Conservation (phyloP, 208 protist genomes). For the Trypanosoma cruzi region DNA sequence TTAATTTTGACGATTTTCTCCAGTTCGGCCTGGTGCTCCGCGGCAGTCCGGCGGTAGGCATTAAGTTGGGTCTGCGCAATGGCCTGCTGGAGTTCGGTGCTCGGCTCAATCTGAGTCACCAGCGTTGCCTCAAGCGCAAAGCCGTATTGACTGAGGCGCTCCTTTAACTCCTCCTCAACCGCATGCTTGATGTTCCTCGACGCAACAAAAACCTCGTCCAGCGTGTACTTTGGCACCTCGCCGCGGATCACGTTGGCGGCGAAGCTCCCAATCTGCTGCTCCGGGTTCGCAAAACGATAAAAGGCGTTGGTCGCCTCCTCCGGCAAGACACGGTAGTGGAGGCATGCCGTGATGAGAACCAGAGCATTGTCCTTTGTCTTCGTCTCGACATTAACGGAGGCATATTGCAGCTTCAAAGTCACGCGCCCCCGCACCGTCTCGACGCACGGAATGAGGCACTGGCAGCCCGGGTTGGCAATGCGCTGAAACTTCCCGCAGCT, state of each 20-base stretch:
- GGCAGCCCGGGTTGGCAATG: conserved; percentile 49
- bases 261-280: conserved; percentile 73
- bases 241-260: conserved; percentile 66
- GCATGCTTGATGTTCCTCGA: conserved; percentile 66
- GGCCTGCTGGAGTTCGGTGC: conserved; percentile 55
- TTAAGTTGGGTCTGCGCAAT: conserved; percentile 84
- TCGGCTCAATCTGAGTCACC: conserved; percentile 78
- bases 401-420: conserved; percentile 46
- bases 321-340: conserved; percentile 64
- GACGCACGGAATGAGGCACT: conserved; percentile 55
- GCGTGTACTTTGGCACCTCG: conserved; percentile 78
- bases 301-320: conserved; percentile 51
- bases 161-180: conserved; percentile 59
- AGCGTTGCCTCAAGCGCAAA: conserved; percentile 69
- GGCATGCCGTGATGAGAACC: conserved; percentile 43
- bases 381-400: conserved; percentile 55
- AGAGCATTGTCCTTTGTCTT: conserved; percentile 87
- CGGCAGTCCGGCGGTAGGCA: conserved; percentile 57
- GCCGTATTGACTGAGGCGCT: conserved; percentile 60
- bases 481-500: conserved; percentile 63
- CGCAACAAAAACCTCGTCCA: conserved; percentile 77
- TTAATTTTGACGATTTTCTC: conserved; percentile 72
- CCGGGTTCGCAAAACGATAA: conserved; percentile 70
- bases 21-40: conserved; percentile 67
- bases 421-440: conserved; percentile 47